Percentiles rank a stretch among this genome's conserved stretches.
These are phyloP conservation scores for Ascosphaera apis DNA, from an alignment of 2,329 filamentous ascomycete species.

Conservation along the genomic window DNA sequence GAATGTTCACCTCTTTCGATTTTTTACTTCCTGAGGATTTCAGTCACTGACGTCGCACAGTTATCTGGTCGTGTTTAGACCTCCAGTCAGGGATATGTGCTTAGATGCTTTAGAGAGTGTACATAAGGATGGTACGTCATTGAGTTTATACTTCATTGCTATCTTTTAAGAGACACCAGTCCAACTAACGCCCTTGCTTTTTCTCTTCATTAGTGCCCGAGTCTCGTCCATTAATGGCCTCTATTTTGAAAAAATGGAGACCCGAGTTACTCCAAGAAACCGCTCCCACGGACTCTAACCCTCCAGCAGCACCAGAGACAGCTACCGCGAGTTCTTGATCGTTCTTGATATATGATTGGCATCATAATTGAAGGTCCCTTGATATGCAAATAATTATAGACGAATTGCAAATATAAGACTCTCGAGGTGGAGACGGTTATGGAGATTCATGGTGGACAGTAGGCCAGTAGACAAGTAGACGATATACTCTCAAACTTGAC, in stretches of 20 bases:
- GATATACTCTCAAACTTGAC: no score
- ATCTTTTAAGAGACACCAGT: not conserved
- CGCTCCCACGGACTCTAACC: no score
- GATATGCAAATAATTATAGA: no score
- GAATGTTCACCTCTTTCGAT: conserved; percentile 6
- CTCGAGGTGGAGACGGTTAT: no score
- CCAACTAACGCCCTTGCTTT: conserved; percentile 2
- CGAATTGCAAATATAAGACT: no score
- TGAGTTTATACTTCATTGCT: not conserved
- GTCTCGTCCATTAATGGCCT: conserved; percentile 25
- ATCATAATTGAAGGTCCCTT: no score
- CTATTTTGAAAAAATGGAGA: conserved; percentile 32
- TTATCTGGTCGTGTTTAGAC: conserved; percentile 35
- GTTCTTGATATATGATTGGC: no score
- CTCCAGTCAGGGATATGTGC: conserved; percentile 32
- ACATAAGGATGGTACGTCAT: conserved; percentile 28
- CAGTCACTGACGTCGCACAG: conserved; percentile 8
- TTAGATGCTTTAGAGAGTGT: conserved; percentile 35
- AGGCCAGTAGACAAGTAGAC: no score
- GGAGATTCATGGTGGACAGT: no score
- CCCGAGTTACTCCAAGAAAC: no score
- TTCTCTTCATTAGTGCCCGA: conserved; percentile 19
- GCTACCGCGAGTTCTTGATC: no score
- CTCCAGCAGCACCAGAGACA: no score
- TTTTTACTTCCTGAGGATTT: conserved; percentile 4